A percentile compares a stretch with the other conserved stretches of the same genome.
Evolutionary conservation across 1,284 basidiomycete genomes (phyloP).

Genomic region (Pterulicium gracile): DNA sequence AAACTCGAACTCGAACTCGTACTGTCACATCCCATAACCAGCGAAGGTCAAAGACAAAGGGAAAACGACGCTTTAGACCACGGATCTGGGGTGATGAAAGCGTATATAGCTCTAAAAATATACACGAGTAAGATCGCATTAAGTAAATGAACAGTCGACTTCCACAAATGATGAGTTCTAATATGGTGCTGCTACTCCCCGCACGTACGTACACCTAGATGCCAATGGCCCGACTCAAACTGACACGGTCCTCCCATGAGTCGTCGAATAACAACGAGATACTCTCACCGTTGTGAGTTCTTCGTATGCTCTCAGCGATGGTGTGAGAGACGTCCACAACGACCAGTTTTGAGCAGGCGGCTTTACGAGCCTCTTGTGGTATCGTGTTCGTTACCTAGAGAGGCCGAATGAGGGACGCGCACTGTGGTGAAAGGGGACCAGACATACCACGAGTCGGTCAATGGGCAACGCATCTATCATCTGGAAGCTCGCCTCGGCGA

Average conservation of each 20-base stretch:
- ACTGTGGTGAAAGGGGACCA: conserved; percentile 1
- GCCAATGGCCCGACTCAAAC: no score
- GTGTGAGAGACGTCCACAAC: conserved; percentile 84
- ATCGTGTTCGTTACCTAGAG: conserved; percentile 36
- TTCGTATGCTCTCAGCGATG: conserved; percentile 90
- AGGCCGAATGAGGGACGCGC: not conserved
- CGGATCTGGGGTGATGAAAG: no score
- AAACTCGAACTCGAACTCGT: no score
- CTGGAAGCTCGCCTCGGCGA: conserved; percentile 79
- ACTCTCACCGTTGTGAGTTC: conserved; percentile 95
- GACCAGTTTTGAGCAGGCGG: conserved; percentile 49
- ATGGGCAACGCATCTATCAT: conserved; percentile 74
- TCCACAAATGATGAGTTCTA: no score
- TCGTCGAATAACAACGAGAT: conserved; percentile 77
- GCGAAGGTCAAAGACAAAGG: no score
- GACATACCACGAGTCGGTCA: conserved; percentile 78
- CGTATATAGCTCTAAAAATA: no score
- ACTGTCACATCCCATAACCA: no score
- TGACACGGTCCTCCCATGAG: conserved; percentile 48
- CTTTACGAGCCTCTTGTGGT: conserved; percentile 33
- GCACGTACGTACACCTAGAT: no score
- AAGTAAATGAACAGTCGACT: no score
- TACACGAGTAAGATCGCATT: no score
- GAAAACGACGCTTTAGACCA: no score
- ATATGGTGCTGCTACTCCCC: no score